Evolutionary conservation across 2,329 filamentous ascomycete species (phyloP), one percentile per base, ranked within the genome.

Genomic region (Neonectria sp.): DNA sequence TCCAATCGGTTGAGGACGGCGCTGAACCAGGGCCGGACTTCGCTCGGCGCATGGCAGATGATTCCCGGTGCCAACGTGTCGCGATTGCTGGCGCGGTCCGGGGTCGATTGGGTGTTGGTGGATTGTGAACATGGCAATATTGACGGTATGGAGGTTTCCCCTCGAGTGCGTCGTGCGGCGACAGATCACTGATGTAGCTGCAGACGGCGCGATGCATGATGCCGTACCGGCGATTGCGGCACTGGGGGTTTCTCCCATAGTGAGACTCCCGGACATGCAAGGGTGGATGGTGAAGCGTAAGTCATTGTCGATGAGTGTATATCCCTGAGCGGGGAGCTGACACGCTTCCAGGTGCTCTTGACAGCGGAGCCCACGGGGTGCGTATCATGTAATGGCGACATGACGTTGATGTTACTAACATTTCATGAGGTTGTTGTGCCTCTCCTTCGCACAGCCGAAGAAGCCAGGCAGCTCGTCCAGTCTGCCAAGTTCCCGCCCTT

Each of bases 81-180:
- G 6, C 84, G 89, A 60, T 79, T 85, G 21, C 81, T 93, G 55
- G 90, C 91, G 2, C 82, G 89, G 61, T 80, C 86, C 1, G 91
- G 90, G 1, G 84, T 91, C 2, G 91, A 93, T 75, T 92, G 91
- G 85, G 87, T 93, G 11, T 82, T 92, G 77, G 87, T 88, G 57
- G 86, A 87, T 68, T 86, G 85, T 63, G 86, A 86, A 72, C 86
- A 88, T 71, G 86, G 86, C 9, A 86, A 84, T 68, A 79, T 88
- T 65, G 84, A 85, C 43, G 86, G 82, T 83, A 72, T 37, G 73
- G n/a, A 40, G 25, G 31, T 3, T 35, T 46, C 25, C 29, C n/a
- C 29, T 12, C 17, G 11, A 53, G n/a, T 53, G n/a, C 21, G 5
- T 3, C 33, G 12, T 15, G n/a, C 3, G 21, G n/a, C n/a, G n/a